Evolutionary conservation across 2,329 filamentous ascomycete species (phyloP), one percentile per base, ranked within the genome.

Genomic region (Curvularia lunata): DNA sequence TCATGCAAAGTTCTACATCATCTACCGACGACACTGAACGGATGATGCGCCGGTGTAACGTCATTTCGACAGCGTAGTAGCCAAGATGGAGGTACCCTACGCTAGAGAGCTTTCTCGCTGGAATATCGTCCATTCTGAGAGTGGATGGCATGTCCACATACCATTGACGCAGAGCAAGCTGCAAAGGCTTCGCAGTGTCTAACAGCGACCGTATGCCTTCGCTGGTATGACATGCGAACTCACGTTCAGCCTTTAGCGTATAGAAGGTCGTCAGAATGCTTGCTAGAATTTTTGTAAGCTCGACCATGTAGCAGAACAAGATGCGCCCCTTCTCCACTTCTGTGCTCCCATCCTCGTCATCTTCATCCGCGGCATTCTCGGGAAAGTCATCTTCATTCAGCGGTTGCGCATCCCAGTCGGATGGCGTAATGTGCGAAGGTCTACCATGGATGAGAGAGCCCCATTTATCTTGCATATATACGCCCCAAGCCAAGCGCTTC

Each of bases 381-480:
- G 70, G 69, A 49, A 84, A 84, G 58, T 85, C 83, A 8, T 74
- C 70, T 45, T 77, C 72, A 18, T 73, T 76, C 7, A 83, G 74
- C 2, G 75, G 68, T 27, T 77, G 75, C 2, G 87, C 80, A 23
- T 82, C 82, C 86, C 86, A 88, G 64, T 86, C 84, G 7, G 78
- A 78, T 3, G 78, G 73, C 5, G 77, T 77, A 23, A 87, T 83
- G 50, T 86, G 81, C 23, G 82, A 83, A 10, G 84, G 85, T 25
- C 85, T 78, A 7, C 86, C 85, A 62, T 85, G 83, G 27, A 85
- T 81, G 37, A 86, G 77, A 2, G 83, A 81, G 2, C 83, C 82
- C 85, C 84, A 88, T 65, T 84, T 86, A 61, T 89, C 87, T 67
- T 89, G 86, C 80, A 88, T 86, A 61, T 83, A 89, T 0, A 88